Base-by-base conservation (phyloP, 257 asterid genomes). In the Paraleonurus japonicus region DNA sequence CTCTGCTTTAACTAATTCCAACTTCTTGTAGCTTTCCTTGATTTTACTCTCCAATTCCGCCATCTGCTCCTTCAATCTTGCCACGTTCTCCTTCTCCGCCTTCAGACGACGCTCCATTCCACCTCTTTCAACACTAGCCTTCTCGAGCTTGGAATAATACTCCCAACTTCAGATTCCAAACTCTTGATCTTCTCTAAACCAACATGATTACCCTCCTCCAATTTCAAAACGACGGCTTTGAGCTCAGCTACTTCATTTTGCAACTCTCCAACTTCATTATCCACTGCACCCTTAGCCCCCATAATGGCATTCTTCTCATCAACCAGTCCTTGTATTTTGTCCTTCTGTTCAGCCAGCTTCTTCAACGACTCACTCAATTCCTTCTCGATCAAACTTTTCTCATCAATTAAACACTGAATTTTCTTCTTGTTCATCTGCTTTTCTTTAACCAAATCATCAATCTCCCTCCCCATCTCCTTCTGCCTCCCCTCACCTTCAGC, bases 401-500 rank as follows among this genome's bases (percentile, higher is more conserved):
- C 88, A 67, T 53, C 86, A 67, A 73, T 39, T 79, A 92, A 81
- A 12, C 30, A 74, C 33, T 68, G 80, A 65, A 84, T 39, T 55
- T 37, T 78, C 77, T 69, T 76, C 78, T 81, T 86, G 70, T 41
- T 70, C 82, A 65, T 75, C 66, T 75, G 80, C 67, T 48, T 82
- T 78, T 80, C 96, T 23, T 55, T 75, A 50, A 80, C 72, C 71
- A 89, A 66, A 15, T 70, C 83, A 69, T 61, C 73, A 51, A 88
- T 80, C 80, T 79, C 76, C 72, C 65, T 78, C 55, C 32, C 75
- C 92, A 84, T 80, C 66, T 78, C 90, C 68, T 53, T 80, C 70
- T 80, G 86, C 81, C 70, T 89, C 85, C 78, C 86, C 72, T 57
- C 83, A 12, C 85, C 81, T 16, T 79, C 88, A 24, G 33, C 45